Evolutionary conservation across 257 asterid species (phyloP).

Genomic region (Solanum sitiens): DNA sequence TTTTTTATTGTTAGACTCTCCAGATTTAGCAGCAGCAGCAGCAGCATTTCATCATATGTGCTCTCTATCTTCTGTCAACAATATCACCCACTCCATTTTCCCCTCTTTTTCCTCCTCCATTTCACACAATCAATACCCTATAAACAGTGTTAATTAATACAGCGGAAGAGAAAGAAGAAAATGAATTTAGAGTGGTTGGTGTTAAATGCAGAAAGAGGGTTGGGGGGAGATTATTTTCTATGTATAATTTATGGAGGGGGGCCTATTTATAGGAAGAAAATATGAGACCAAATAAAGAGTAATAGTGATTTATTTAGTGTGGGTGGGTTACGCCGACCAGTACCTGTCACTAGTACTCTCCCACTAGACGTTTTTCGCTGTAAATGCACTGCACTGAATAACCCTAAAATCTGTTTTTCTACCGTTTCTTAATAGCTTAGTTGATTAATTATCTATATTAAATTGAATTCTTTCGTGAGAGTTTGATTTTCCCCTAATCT

Average conservation of each 20-base stretch:
- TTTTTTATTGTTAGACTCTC: neutral
- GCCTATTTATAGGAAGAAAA: neutral
- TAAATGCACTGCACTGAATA: neutral
- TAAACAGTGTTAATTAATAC: neutral
- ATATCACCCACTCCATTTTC: neutral
- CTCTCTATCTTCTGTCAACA: constrained; percentile 51
- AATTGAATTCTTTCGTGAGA: too few species aligned
- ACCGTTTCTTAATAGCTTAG: too few species aligned
- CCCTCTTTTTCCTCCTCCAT: neutral
- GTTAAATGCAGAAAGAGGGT: neutral
- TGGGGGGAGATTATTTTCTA: neutral
- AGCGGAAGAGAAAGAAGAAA: neutral
- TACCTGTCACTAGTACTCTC: neutral
- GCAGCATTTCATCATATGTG: constrained; percentile 33
- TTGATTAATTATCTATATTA: too few species aligned
- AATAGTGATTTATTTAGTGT: neutral
- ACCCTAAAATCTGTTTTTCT: neutral
- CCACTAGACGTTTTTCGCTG: neutral
- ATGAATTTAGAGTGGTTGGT: neutral
- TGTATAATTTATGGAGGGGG: neutral
- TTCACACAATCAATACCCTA: neutral
- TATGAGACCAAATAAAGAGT: neutral
- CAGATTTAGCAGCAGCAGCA: constrained; percentile 25
- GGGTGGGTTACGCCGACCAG: neutral
- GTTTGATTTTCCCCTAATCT: too few species aligned